Conservation (phyloP, 2,329 filamentous ascomycete genomes). For the Pseudogymnoascus sp. region DNA sequence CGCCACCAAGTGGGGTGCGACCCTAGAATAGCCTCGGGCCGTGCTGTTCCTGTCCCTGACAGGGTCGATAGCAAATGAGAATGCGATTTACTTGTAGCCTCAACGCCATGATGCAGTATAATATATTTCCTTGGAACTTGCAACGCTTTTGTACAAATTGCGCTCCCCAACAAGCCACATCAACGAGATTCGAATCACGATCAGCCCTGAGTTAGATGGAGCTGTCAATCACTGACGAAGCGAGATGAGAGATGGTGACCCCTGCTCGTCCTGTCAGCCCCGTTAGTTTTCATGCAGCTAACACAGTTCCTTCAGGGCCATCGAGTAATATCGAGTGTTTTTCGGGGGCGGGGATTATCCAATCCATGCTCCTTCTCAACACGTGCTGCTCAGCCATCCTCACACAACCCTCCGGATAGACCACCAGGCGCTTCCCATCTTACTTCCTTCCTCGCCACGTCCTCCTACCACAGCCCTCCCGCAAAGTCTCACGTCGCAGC, state of each 20-base stretch:
- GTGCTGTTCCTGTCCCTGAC: neutral
- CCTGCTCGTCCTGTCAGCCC: neutral
- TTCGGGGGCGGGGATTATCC: neutral
- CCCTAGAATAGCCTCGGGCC: neutral
- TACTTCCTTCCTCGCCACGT: neutral
- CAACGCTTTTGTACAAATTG: neutral
- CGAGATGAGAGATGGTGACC: neutral
- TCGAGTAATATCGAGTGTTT: neutral
- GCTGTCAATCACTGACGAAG: neutral
- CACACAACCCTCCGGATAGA: neutral
- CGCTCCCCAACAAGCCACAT: neutral
- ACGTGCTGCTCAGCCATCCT: neutral
- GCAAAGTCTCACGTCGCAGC: neutral
- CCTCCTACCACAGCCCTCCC: neutral
- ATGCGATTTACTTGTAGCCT: neutral
- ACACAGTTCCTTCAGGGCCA: neutral
- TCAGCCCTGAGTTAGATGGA: neutral
- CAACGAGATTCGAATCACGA: neutral
- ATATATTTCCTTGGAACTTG: no score
- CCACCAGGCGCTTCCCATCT: no score
- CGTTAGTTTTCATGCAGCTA: neutral
- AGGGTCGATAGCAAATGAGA: neutral
- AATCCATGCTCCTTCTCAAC: neutral
- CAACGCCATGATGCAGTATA: neutral
- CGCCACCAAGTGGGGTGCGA: neutral